These are phyloP conservation scores for Salisapilia sapeloensis DNA, from an alignment of 352 stramenopile species.

Conservation along the genomic window DNA sequence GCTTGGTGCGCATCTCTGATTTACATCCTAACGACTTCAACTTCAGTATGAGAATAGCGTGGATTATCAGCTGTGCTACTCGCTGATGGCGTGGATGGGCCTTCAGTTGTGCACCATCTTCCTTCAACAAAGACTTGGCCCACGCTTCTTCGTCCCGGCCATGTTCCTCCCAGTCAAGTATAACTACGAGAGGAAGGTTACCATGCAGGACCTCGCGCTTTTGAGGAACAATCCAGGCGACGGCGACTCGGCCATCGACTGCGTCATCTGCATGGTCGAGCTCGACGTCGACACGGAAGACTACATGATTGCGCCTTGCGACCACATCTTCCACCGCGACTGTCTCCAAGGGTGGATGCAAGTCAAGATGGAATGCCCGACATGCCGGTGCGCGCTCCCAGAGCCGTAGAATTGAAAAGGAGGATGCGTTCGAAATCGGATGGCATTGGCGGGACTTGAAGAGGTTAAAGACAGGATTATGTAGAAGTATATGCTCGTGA, in stretches of 20 bases:
- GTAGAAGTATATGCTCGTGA: too few relatives aligned
- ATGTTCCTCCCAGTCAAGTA: slow-evolving; percentile 94
- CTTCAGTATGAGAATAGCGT: slow-evolving; percentile 53
- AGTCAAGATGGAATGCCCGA: slow-evolving; percentile 95
- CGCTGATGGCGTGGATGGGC: slow-evolving; percentile 82
- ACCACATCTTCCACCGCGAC: slow-evolving; percentile 91
- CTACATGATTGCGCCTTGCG: slow-evolving; percentile 95
- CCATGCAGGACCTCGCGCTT: slow-evolving; percentile 41
- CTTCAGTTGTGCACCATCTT: slow-evolving; percentile 86
- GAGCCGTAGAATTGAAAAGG: slow-evolving; percentile 38
- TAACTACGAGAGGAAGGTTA: slow-evolving; percentile 88
- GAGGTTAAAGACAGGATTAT: too few relatives aligned
- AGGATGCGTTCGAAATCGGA: too few relatives aligned
- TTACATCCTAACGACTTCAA: neutral
- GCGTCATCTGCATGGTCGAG: slow-evolving; percentile 79
- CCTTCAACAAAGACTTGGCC: slow-evolving; percentile 85
- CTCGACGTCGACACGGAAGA: slow-evolving; percentile 59
- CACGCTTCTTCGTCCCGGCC: slow-evolving; percentile 91
- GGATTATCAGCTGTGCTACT: slow-evolving; percentile 41
- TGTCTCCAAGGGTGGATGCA: slow-evolving; percentile 95
- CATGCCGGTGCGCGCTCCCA: slow-evolving; percentile 83
- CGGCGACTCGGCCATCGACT: slow-evolving; percentile 54
- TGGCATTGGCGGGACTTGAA: too few relatives aligned
- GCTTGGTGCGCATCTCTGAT: neutral
- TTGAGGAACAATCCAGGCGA: slow-evolving; percentile 32